phyloP scores from a whole-genome alignment of 495 filamentous ascomycete species.

The Penicillium tannophilum region DNA sequence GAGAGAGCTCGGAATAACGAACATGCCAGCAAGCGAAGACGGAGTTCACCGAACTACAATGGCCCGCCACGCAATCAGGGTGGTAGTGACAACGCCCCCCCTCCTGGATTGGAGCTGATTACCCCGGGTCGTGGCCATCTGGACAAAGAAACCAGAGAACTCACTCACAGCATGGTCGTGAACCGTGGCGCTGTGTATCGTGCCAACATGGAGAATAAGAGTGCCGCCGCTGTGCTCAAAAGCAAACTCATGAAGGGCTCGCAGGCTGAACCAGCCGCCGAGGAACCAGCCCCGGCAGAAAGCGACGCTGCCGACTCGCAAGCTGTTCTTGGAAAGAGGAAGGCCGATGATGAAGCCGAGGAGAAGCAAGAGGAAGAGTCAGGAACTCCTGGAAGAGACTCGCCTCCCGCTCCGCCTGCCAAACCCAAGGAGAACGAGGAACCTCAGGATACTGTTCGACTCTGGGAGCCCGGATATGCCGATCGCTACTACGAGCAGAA shows the following conservation, averaged over 20 bases:
- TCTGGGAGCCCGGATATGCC: conserved; percentile 95
- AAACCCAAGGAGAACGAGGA: conserved; percentile 56
- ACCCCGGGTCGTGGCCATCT: conserved; percentile 59
- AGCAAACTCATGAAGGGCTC: conserved; percentile 65
- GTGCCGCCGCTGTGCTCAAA: conserved; percentile 87
- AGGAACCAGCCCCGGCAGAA: conserved; percentile 13
- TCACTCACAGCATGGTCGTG: conserved; percentile 87
- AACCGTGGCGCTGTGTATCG: conserved; percentile 74
- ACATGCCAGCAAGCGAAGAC: conserved; percentile 44
- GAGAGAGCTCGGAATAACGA: conserved; percentile 55
- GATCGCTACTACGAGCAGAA: conserved; percentile 98
- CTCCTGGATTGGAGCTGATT: conserved; percentile 57
- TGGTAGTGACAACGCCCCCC: conserved; percentile 40
- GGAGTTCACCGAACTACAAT: conserved; percentile 51
- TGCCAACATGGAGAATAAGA: conserved; percentile 88
- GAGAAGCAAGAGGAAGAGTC: conserved; percentile 60
- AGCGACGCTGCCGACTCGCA: conserved; percentile 32
- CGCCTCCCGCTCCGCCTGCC: conserved; percentile 43
- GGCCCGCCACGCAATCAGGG: conserved; percentile 31
- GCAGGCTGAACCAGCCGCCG: conserved; percentile 23
- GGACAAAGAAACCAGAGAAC: conserved; percentile 58
- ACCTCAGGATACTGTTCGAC: conserved; percentile 75
- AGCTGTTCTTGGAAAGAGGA: conserved; percentile 61
- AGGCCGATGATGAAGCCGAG: conserved; percentile 53
- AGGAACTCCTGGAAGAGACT: conserved; percentile 60